Conservation (phyloP, 495 filamentous ascomycete species). For the Neurospora tetraspora region DNA sequence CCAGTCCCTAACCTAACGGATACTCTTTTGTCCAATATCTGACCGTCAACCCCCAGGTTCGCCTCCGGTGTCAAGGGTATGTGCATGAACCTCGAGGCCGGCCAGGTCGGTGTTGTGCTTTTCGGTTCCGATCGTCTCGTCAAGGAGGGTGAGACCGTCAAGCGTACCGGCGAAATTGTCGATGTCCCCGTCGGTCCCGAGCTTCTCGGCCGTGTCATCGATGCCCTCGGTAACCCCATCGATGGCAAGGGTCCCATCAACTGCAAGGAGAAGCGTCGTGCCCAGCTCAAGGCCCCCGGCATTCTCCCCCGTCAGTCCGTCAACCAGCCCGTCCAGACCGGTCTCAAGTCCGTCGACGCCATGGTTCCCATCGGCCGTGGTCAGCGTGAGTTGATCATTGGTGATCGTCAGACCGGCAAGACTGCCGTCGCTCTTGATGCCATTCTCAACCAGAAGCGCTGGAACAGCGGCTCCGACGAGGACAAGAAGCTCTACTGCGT, state of each 20-base stretch:
- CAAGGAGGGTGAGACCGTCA: slow-evolving; percentile 98
- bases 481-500: slow-evolving; percentile 97
- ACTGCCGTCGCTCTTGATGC: slow-evolving; percentile 97
- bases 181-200: slow-evolving; percentile 91
- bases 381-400: slow-evolving; percentile 99
- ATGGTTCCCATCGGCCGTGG: slow-evolving; percentile 99
- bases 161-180: slow-evolving; percentile 99
- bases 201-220: slow-evolving; percentile 95
- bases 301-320: slow-evolving; percentile 95
- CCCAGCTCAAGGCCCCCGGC: slow-evolving; percentile 97
- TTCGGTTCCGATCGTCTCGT: slow-evolving; percentile 99
- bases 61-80: slow-evolving; percentile 99
- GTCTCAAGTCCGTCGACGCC: slow-evolving; percentile 97
- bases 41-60: slow-evolving; percentile 54
- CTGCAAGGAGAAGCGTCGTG: slow-evolving; percentile 84
- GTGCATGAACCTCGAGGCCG: slow-evolving; percentile 99
- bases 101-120: slow-evolving; percentile 99
- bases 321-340: slow-evolving; percentile 97
- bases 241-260: slow-evolving; percentile 97
- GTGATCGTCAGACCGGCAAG: slow-evolving; percentile 99
- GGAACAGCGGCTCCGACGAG: slow-evolving; percentile 87
- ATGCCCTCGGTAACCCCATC: slow-evolving; percentile 97
- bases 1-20: neutral
- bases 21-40: slow-evolving; percentile 1
- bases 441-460: slow-evolving; percentile 98